phyloP scores from a whole-genome alignment of 805 yeast genomes.

The Sugiyamaella americana region DNA sequence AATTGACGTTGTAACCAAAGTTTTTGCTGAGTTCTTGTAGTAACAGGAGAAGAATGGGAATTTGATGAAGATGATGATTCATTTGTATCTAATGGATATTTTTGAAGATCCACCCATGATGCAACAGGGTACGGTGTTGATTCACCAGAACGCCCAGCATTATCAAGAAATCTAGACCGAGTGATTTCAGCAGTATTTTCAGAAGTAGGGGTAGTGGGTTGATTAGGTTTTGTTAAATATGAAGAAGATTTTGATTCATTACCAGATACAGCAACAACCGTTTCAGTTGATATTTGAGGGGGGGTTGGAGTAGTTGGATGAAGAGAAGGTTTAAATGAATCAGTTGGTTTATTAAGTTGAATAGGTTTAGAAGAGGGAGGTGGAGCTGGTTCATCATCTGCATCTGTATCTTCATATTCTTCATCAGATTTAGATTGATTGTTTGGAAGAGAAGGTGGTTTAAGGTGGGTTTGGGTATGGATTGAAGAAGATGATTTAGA shows the following conservation, averaged over 20 bases:
- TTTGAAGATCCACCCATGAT: slow-evolving; percentile 15
- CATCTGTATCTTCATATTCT: slow-evolving; percentile 10
- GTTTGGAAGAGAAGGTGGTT: background rate
- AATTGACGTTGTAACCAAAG: slow-evolving; percentile 56
- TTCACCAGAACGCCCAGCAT: background rate
- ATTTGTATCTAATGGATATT: background rate
- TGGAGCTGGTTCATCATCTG: slow-evolving; percentile 4
- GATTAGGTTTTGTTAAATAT: background rate
- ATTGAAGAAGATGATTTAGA: too few relatives aligned
- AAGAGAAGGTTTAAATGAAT: slow-evolving; percentile 9
- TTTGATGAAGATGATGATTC: background rate
- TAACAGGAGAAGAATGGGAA: background rate
- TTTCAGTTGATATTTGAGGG: slow-evolving; percentile 21
- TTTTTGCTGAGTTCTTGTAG: slow-evolving; percentile 64
- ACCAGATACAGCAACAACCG: slow-evolving; percentile 19
- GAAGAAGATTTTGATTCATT: slow-evolving; percentile 1
- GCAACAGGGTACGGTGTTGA: slow-evolving; percentile 12
- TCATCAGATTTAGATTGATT: slow-evolving; percentile 2
- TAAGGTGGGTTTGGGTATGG: too few relatives aligned
- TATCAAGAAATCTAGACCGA: background rate
- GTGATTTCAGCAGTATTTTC: background rate
- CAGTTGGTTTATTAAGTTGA: background rate
- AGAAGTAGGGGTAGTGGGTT: background rate
- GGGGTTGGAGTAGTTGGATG: slow-evolving; percentile 17
- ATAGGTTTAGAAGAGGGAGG: background rate